Evolutionary conservation across 1,284 basidiomycete genomes (phyloP), one percentile per base, ranked within the genome.

Genomic region (Trichosporon ovoides): DNA sequence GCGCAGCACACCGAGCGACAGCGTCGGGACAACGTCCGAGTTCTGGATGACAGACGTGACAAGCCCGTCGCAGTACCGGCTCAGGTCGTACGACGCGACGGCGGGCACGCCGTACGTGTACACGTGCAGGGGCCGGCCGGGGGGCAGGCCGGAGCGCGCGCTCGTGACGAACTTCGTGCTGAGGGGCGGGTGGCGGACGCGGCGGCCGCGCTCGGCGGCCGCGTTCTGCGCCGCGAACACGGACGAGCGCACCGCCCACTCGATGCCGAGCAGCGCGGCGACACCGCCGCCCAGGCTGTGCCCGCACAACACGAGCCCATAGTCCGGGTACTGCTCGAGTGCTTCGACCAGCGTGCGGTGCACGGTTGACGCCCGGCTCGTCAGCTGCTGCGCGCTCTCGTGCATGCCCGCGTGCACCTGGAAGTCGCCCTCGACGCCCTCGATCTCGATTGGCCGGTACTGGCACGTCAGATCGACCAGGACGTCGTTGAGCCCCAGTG

Each of bases 351-450:
- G 67, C 28, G 76, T 78, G 58, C 78, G 71, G 66, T 80, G 79
- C 0, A 82, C 79, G 0, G 74, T 78, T 24, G 76, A 77, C 16
- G 70, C 69, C 57, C 72, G 71, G 19, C 67, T 68, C 35, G 73
- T 74, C 20, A 82, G 68, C 36, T 73, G 68, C 7, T 73, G 65
- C 1, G 81, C 80, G 1, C 78, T 77, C 53, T 77, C 64, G 60
- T 77, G 74, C 80, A 82, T 82, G 22, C 81, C 81, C n/a, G 73
- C 68, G 59, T 82, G 81, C 19, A 79, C 80, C 43, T 75, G 74
- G 66, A 81, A 81, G 1, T 66, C 62, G 3, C 60, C 77, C 12
- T 71, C 57, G 3, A 71, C 80, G 22, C 76, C 74, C 2, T 76
- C 75, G 7, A 81, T 68, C 1, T 61, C 54, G 48, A 81, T 77